A percentile compares a stretch with the other conserved stretches of the same genome.
Evolutionary conservation across 139 green algal genomes (phyloP).

Genomic region (Tetraselmis chui): DNA sequence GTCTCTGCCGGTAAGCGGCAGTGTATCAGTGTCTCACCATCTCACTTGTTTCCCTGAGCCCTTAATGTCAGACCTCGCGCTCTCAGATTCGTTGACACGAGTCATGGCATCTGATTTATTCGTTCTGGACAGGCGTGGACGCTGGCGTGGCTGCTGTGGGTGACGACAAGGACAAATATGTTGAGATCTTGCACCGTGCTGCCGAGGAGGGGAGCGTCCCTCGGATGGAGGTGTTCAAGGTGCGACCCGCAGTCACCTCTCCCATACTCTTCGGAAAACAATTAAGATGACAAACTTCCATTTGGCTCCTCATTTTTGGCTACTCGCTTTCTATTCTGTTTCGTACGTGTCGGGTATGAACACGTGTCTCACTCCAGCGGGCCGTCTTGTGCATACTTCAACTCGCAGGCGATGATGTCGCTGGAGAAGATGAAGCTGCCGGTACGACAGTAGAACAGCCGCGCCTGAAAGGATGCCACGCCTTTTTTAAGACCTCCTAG

Average conservation of each 20-base stretch:
- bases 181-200: background rate
- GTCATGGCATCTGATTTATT: too few relatives aligned
- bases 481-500: background rate
- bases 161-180: too few relatives aligned
- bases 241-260: background rate
- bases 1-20: too few relatives aligned
- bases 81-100: too few relatives aligned
- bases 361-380: too few relatives aligned
- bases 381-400: background rate
- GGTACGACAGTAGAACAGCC: constrained; percentile 8
- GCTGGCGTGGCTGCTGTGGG: too few relatives aligned
- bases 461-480: background rate
- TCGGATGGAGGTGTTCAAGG: background rate
- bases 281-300: too few relatives aligned
- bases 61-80: too few relatives aligned
- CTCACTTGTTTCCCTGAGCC: too few relatives aligned
- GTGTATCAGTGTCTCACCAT: too few relatives aligned
- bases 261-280: too few relatives aligned
- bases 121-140: too few relatives aligned
- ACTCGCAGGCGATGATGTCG: constrained; percentile 4
- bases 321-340: background rate
- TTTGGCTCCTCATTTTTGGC: background rate
- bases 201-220: background rate
- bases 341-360: background rate
- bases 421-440: constrained; percentile 31